Evolutionary conservation across 2,329 filamentous ascomycete species (phyloP).

Genomic region (Sporothrix brasiliensis): DNA sequence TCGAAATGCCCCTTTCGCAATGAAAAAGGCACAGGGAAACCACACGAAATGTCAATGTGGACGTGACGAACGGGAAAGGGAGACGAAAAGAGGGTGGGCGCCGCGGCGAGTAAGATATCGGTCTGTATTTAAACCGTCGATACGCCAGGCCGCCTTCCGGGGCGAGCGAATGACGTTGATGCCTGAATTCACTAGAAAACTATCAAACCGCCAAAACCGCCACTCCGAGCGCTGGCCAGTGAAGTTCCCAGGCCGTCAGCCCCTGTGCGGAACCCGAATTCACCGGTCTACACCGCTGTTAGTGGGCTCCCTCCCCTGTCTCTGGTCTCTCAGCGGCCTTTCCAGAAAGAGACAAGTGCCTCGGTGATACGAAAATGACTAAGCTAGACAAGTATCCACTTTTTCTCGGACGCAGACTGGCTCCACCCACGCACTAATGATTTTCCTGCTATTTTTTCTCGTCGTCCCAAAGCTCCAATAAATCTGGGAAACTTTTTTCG

Average conservation of each 20-base stretch:
- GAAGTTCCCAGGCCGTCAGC: background rate
- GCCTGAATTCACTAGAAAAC: constrained; percentile 22
- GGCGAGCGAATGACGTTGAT: constrained; percentile 31
- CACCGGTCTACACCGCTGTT: background rate
- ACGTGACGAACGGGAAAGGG: background rate
- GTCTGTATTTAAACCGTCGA: constrained; percentile 25
- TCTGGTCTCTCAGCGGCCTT: background rate
- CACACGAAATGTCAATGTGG: constrained; percentile 16
- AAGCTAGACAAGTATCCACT: background rate
- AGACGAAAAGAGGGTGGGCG: constrained; percentile 12
- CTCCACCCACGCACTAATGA: constrained; percentile 30
- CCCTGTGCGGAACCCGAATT: constrained; percentile 2
- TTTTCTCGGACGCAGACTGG: background rate
- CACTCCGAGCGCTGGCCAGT: constrained; percentile 4
- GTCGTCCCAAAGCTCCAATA: constrained; percentile 29
- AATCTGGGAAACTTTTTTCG: constrained; percentile 28
- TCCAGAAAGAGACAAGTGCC: background rate
- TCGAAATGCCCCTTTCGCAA: constrained; percentile 14
- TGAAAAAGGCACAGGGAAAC: constrained; percentile 7
- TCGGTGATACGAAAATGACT: constrained; percentile 6
- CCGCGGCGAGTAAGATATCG: constrained; percentile 19
- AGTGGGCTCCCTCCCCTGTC: constrained; percentile 26
- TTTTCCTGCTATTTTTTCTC: constrained; percentile 30
- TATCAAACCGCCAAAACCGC: background rate
- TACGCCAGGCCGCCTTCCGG: constrained; percentile 19